Percentiles rank a stretch among this genome's conserved stretches.
Conservation (phyloP, 345 rosid genomes). For the Populus tremula region DNA sequence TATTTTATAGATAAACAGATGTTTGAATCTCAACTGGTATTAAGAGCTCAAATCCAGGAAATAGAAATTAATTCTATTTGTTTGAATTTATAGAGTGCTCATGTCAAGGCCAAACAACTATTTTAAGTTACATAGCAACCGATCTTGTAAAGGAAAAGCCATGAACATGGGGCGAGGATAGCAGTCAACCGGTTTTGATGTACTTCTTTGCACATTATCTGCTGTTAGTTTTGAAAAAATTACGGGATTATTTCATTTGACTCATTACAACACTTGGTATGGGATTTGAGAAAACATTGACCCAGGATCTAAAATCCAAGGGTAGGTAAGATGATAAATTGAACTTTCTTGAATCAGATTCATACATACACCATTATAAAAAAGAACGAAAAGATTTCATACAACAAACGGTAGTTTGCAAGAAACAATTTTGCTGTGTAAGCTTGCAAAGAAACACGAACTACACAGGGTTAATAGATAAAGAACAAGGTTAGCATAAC, state of each 20-base stretch:
- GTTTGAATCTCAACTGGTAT: background rate
- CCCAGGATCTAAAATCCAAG: background rate
- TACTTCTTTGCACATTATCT: background rate
- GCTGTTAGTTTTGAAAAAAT: background rate
- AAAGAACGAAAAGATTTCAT: background rate
- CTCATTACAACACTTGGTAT: no score
- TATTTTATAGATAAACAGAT: background rate
- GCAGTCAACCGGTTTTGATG: no score
- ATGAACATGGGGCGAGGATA: no score
- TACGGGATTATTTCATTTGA: background rate
- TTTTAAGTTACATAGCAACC: no score
- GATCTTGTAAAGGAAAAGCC: no score
- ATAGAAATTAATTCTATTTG: background rate
- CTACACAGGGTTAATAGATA: background rate
- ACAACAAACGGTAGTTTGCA: background rate
- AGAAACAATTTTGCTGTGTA: background rate
- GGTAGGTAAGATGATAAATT: background rate
- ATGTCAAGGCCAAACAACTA: no score
- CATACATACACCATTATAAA: background rate
- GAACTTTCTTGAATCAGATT: background rate
- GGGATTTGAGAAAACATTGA: background rate
- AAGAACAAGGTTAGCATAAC: background rate
- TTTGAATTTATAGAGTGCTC: background rate
- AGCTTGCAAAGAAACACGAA: background rate
- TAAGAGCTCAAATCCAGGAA: background rate